A percentile compares a stretch with the other conserved stretches of the same genome.
These are phyloP conservation scores for Priceomyces fermenticarens DNA, from an alignment of 805 yeast genomes.

Conservation along the genomic window DNA sequence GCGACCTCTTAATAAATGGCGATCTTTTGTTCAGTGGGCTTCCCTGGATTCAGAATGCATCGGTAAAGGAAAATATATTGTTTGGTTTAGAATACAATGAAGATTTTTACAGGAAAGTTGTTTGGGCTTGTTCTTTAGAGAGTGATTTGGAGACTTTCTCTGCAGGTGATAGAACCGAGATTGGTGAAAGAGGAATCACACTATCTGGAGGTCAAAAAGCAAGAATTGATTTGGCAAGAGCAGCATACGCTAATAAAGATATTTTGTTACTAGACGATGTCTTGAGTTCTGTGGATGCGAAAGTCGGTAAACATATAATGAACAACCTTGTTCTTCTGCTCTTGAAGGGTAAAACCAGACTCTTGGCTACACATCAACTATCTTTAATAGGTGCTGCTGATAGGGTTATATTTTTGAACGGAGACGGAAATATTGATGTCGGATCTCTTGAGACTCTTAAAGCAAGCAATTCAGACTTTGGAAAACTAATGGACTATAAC, in stretches of 20 bases:
- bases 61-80: constrained; percentile 68
- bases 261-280: constrained; percentile 75
- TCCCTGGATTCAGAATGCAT: constrained; percentile 84
- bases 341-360: constrained; percentile 57
- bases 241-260: constrained; percentile 68
- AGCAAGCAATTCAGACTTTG: constrained; percentile 31
- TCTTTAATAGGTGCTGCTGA: constrained; percentile 69
- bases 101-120: constrained; percentile 48
- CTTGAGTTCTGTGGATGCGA: constrained; percentile 81
- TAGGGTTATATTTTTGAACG: constrained; percentile 62
- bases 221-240: constrained; percentile 73
- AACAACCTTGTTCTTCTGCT: constrained; percentile 62
- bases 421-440: constrained; percentile 57
- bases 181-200: constrained; percentile 84
- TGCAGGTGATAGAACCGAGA: constrained; percentile 75
- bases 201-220: constrained; percentile 91
- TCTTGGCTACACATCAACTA: constrained; percentile 83
- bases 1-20: constrained; percentile 54
- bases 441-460: constrained; percentile 61
- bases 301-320: constrained; percentile 80
- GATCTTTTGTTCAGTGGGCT: constrained; percentile 53
- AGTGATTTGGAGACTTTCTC: constrained; percentile 65
- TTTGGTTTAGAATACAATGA: constrained; percentile 61
- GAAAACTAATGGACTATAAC: constrained; percentile 38
- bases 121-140: constrained; percentile 64